Evolutionary conservation across 257 asterid genomes (phyloP), one percentile per base, ranked within the genome.

Genomic region (Perilla frutescens): DNA sequence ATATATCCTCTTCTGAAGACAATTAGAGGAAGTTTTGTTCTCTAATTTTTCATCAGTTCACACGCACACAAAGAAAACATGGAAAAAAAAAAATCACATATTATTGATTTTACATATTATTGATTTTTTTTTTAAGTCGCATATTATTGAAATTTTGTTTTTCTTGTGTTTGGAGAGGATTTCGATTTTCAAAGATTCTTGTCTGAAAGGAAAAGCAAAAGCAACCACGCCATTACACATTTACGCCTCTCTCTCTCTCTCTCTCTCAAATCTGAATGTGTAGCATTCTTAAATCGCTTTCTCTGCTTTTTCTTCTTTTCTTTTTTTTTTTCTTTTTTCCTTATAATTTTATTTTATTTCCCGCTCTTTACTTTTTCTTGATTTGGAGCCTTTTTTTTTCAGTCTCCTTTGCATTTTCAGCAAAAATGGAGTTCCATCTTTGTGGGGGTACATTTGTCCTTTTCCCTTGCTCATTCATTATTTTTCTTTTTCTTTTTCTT

Each of bases 141-240:
- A 44, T 64, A 29, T 44, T 29, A 64, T 31, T 44, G 34, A 45
- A 44, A 64, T 64, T 57, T 64, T 44, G 54, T 43, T 65, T 66
- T n/a, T 32, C 59, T 13, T 75, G 47, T 15, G 47, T 74, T 62
- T 14, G 69, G 68, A 45, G 81, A 70, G 77, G 57, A 71, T 80
- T 86, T 77, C 34, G 82, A 79, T 82, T 81, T 87, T 84, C 81
- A 85, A 89, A 91, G 91, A 89, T 91, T 91, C 96, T 80, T 79
- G 89, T 84, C 83, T 49, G 79, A 80, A 72, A 62, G 75, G 66
- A 82, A 91, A 84, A 89, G 93, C 87, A 83, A 91, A 91, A 91
- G 93, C 80, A 72, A 75, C 73, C 89, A 86, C 87, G 87, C 96
- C 86, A 73, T 77, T 79, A 60, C 81, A 40, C 36, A 12, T 59